A percentile compares a stretch with the other conserved stretches of the same genome.
Evolutionary conservation across 805 yeast genomes (phyloP).

Genomic region (Yamadazyma philogaea): DNA sequence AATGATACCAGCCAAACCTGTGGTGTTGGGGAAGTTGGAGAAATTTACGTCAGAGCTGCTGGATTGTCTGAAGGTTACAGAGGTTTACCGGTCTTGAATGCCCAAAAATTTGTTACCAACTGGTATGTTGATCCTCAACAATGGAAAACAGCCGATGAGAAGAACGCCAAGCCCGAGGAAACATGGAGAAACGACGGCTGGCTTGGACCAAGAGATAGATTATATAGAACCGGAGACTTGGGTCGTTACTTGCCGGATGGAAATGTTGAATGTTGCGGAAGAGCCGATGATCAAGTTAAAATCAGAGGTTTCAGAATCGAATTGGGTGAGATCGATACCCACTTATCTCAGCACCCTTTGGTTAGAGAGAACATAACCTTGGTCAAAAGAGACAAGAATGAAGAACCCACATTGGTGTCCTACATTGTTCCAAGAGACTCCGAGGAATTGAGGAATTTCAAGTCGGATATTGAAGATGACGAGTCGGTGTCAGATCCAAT

Average conservation of each 20-base stretch:
- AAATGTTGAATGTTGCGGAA: constrained; percentile 95
- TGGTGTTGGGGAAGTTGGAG: constrained; percentile 99
- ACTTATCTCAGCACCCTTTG: constrained; percentile 86
- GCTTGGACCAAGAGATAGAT: constrained; percentile 93
- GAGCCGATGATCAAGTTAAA: constrained; percentile 98
- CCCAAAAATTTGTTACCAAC: constrained; percentile 80
- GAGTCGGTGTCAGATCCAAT: constrained; percentile 51
- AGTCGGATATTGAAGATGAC: constrained; percentile 47
- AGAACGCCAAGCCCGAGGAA: constrained; percentile 36
- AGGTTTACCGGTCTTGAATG: constrained; percentile 83
- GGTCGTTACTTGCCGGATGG: constrained; percentile 98
- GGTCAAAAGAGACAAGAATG: constrained; percentile 87
- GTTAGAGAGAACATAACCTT: constrained; percentile 92
- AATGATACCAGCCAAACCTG: constrained; percentile 85
- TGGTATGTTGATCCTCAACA: constrained; percentile 77
- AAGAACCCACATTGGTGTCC: constrained; percentile 87
- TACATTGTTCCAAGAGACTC: constrained; percentile 76
- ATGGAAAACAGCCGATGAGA: constrained; percentile 59
- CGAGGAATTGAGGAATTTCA: constrained; percentile 45
- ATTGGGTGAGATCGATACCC: constrained; percentile 97
- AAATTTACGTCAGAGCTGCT: constrained; percentile 96
- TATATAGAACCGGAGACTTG: constrained; percentile 95
- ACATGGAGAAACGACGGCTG: constrained; percentile 73
- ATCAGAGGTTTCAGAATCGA: constrained; percentile 98
- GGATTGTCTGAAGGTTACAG: constrained; percentile 97